These are phyloP conservation scores for Kazachstania kunashirensis DNA, from an alignment of 805 yeast species.

Conservation along the genomic window DNA sequence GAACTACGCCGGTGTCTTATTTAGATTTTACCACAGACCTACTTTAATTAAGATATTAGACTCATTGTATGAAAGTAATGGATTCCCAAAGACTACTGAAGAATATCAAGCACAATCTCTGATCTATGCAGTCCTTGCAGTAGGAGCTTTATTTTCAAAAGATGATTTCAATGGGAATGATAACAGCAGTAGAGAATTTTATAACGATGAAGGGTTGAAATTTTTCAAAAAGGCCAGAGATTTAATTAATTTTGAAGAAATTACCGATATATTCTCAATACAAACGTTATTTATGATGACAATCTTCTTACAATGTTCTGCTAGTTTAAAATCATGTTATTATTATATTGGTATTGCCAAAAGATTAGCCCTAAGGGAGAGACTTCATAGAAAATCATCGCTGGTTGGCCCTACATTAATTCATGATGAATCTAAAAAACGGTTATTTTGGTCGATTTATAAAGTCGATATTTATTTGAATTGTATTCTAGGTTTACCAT, in stretches of 20 bases:
- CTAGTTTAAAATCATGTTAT: slow-evolving; percentile 77
- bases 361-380: slow-evolving; percentile 72
- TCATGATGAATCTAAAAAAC: slow-evolving; percentile 71
- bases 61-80: slow-evolving; percentile 62
- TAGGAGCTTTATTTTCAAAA: slow-evolving; percentile 70
- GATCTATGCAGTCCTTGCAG: slow-evolving; percentile 79
- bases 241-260: slow-evolving; percentile 51
- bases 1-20: slow-evolving; percentile 77
- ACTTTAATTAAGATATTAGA: slow-evolving; percentile 66
- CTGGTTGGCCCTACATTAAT: slow-evolving; percentile 58
- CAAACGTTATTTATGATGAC: slow-evolving; percentile 83
- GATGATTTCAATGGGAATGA: slow-evolving; percentile 34
- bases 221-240: slow-evolving; percentile 76
- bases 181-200: slow-evolving; percentile 17
- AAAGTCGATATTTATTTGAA: slow-evolving; percentile 87
- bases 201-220: slow-evolving; percentile 68
- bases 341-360: slow-evolving; percentile 83
- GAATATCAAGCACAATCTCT: slow-evolving; percentile 71
- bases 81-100: slow-evolving; percentile 46
- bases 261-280: slow-evolving; percentile 67
- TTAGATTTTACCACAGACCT: slow-evolving; percentile 80
- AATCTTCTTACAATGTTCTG: slow-evolving; percentile 78
- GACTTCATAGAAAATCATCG: slow-evolving; percentile 64
- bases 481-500: slow-evolving; percentile 77
- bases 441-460: slow-evolving; percentile 82